Evolutionary conservation across 2,329 filamentous ascomycete genomes (phyloP).

Genomic region (Sporothrix inflata): DNA sequence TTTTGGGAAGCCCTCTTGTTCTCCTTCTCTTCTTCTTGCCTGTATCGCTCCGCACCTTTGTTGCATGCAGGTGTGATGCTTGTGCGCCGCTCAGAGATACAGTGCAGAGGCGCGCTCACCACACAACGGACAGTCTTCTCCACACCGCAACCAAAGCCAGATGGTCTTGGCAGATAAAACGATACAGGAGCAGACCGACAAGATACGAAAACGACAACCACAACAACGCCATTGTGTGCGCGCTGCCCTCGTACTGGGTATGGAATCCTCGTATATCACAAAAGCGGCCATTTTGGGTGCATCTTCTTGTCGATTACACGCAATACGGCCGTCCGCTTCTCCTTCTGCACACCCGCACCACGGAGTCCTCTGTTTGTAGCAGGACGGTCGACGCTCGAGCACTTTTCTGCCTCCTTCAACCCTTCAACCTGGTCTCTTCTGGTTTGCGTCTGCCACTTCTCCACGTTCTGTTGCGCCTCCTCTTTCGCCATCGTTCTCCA

Average conservation of each 20-base stretch:
- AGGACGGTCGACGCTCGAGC: slow-evolving; percentile 17
- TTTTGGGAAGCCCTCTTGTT: background rate
- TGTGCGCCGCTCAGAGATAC: slow-evolving; percentile 22
- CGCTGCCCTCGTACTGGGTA: background rate
- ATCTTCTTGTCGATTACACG: background rate
- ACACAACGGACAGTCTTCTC: background rate
- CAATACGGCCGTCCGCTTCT: background rate
- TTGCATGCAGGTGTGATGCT: slow-evolving; percentile 24
- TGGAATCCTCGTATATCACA: background rate
- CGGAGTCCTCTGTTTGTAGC: slow-evolving; percentile 7
- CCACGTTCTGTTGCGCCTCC: background rate
- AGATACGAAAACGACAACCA: slow-evolving; percentile 1
- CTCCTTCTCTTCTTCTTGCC: background rate
- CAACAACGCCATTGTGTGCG: background rate
- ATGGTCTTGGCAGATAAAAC: slow-evolving; percentile 14
- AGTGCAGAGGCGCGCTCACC: background rate
- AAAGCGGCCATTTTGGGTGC: background rate
- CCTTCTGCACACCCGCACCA: background rate
- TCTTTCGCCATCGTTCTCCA: slow-evolving; percentile 22
- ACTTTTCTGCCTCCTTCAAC: background rate
- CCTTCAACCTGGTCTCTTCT: slow-evolving; percentile 5
- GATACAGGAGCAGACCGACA: background rate
- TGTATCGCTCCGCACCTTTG: background rate
- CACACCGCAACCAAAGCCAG: slow-evolving; percentile 11
- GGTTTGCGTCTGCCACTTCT: background rate